Evolutionary conservation across 306 rosid species (phyloP).

Genomic region (Gastrolobium villosum): DNA sequence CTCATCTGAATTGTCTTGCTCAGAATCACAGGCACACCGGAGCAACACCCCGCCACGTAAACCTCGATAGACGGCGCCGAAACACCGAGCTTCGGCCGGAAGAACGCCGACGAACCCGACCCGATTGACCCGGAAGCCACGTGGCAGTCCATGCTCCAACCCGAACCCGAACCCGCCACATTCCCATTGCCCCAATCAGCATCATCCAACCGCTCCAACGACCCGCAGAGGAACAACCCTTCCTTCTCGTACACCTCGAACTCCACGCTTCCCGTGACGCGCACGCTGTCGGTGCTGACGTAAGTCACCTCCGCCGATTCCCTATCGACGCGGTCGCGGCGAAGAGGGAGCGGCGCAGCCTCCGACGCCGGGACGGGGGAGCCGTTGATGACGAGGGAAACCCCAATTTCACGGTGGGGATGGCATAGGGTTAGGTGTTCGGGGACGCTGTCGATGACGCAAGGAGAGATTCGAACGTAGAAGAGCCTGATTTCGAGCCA

Average conservation of each 20-base stretch:
- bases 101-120: slow-evolving; percentile 75
- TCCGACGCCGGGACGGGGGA: slow-evolving; percentile 58
- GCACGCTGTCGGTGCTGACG: slow-evolving; percentile 84
- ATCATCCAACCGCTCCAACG: slow-evolving; percentile 79
- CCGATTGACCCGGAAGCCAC: slow-evolving; percentile 69
- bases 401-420: slow-evolving; percentile 71
- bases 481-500: slow-evolving; percentile 75
- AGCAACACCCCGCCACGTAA: slow-evolving; percentile 87
- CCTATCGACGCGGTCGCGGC: slow-evolving; percentile 74
- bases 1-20: slow-evolving; percentile 77
- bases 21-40: slow-evolving; percentile 82
- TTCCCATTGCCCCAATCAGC: slow-evolving; percentile 65
- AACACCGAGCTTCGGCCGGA: slow-evolving; percentile 76
- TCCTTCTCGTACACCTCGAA: slow-evolving; percentile 87
- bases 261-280: slow-evolving; percentile 71
- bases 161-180: slow-evolving; percentile 45
- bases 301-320: slow-evolving; percentile 85
- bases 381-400: slow-evolving; percentile 72
- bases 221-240: slow-evolving; percentile 77
- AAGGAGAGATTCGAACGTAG: slow-evolving; percentile 76
- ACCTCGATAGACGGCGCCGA: slow-evolving; percentile 83
- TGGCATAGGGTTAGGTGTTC: slow-evolving; percentile 68
- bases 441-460: slow-evolving; percentile 67
- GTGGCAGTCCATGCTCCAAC: slow-evolving; percentile 85
- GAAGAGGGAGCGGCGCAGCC: slow-evolving; percentile 62